Base-by-base conservation (phyloP, 1,284 basidiomycete species). In the Cryptococcus neoformans region DNA sequence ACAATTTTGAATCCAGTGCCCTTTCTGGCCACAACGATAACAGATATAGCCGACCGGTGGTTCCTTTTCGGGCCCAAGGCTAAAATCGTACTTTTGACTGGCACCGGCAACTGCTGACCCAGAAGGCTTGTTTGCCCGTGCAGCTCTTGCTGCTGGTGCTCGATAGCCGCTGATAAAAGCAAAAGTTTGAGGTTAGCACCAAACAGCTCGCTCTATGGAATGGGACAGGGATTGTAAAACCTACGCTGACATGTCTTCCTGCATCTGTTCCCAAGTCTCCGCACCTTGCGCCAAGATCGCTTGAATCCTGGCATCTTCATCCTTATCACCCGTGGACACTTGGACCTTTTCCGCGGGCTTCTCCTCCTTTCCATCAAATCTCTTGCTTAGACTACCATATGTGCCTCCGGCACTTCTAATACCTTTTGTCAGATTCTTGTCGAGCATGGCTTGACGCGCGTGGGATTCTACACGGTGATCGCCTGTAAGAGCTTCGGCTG, bases 1-100 rank as follows among this genome's bases (percentile, higher is more conserved):
- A 73, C 96, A 99, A 64, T 96, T 92, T 75, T 99, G 95, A 64
- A 99, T 99, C 96, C 96, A 99, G 72, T 99, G 96, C 36, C 93
- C 92, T 85, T 97, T 96, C 78, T 96, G 89, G 44, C 94, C 94
- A 78, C 96, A 99, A 42, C 96, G 87, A 77, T 98, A 98, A 75
- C 96, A 99, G n/a, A 99, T 93, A 79, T 99, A 99, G 55, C 94
- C 96, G 4, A 89, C 83, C 16, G 93, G 93, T 8, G 72, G 73
- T 53, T 76, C 74, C 53, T 71, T 73, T 58, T 76, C 74, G 0
- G 95, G 80, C 35, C 79, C 78, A 54, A 75, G 55, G 44, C 63
- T 63, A 48, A 65, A 74, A 51, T 77, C 73, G 59, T 58, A 76
- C 65, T 57, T 72, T 67, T 46, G 47, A 28, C 86, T 83, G 62